phyloP scores from a whole-genome alignment of 169 alveolate genomes.

The Babesia bigemina region DNA sequence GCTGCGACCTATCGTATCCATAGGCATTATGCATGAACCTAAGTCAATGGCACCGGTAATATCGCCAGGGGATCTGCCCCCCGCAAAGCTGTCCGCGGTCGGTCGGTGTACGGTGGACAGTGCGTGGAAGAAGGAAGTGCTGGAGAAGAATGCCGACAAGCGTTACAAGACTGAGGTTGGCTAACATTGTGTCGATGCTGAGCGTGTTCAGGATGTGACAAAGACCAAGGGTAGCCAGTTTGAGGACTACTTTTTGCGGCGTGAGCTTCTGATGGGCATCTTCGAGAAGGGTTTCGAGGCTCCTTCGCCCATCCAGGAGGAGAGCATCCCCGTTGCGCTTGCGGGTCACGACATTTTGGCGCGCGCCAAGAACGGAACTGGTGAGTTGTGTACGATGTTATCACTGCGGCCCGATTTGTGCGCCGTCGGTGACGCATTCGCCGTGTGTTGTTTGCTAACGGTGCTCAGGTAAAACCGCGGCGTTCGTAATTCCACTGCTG shows the following conservation, averaged over 20 bases:
- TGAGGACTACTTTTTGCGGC: constrained; percentile 95
- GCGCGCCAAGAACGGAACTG: constrained; percentile 99
- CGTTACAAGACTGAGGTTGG: constrained; percentile 67
- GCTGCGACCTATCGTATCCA: no score
- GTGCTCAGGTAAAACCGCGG: constrained; percentile 93
- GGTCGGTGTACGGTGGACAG: constrained; percentile 49
- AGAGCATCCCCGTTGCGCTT: constrained; percentile 96
- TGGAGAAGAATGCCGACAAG: constrained; percentile 67
- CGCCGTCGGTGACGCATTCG: background rate
- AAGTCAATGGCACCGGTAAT: constrained; percentile 1
- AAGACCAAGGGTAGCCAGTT: constrained; percentile 97
- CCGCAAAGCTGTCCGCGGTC: background rate
- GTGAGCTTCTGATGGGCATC: constrained; percentile 95
- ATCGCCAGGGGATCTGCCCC: no score
- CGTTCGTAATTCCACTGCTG: constrained; percentile 96
- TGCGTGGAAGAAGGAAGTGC: constrained; percentile 62
- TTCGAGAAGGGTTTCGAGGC: constrained; percentile 97
- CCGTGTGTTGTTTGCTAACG: background rate
- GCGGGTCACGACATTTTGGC: constrained; percentile 96
- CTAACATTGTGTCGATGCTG: constrained; percentile 47
- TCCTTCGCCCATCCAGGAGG: constrained; percentile 99
- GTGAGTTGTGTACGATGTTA: constrained; percentile 48
- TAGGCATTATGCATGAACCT: background rate
- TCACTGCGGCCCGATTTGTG: background rate
- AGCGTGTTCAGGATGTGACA: constrained; percentile 92